Evolutionary conservation across 1,139 yeast species (phyloP), one percentile per base, ranked within the genome.

Genomic region (Debaryomyces sp.): DNA sequence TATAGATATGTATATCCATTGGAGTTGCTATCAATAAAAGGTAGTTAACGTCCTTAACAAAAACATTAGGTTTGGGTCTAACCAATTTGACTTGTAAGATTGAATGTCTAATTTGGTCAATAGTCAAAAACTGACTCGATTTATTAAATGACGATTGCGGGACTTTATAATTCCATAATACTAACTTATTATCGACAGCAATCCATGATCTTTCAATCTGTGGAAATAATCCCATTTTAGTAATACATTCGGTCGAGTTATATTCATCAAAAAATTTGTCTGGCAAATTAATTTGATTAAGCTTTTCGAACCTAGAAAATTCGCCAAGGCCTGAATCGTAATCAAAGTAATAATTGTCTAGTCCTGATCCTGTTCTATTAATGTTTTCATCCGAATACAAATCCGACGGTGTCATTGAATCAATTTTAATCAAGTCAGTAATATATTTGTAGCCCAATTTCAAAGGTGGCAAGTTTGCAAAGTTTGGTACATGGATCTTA

Each of bases 181-280:
- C 81, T 59, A 95, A 75, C 59, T 87, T 84, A 61, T 87, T 87
- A 64, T 91, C 98, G 36, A 87, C 84, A 2, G 89, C 84, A 42
- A 92, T 80, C 98, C 98, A 94, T 7, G 94, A 85, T 52, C 97
- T 81, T 53, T 85, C 83, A 37, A 94, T 80, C 50, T 87, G 92
- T 0, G 94, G 82, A 57, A 94, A 86, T 43, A 92, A 70, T 7
- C 99, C 99, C 82, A 89, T 85, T 53, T 85, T 85, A 29, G 92
- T 83, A 42, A 75, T 78, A 50, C 84, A 79, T 59, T 86, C 85
- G 12, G 91, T 81, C 45, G 83, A 79, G 57, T 82, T 84, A 62
- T 87, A 83, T 58, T 89, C 92, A 53, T 86, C 89, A 56, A 89
- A 82, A 54, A 91, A 84, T 53, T 81, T 84, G 63, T 91, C 97